Base-by-base conservation (phyloP, 257 asterid species). In the Knoxia roxburghii region DNA sequence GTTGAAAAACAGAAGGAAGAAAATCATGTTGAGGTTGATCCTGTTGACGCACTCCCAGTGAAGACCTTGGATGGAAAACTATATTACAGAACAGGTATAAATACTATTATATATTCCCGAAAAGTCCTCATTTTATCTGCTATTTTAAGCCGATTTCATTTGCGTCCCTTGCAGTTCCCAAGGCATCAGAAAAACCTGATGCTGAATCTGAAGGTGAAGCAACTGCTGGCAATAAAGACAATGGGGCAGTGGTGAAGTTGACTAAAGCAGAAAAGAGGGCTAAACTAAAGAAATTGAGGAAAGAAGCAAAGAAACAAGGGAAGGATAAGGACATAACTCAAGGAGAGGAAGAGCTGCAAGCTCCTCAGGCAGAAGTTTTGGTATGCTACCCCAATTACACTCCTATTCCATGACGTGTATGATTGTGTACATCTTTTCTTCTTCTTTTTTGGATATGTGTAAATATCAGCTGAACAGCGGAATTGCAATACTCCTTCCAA, bases 41-140 rank as follows among this genome's bases (percentile, higher is more conserved):
- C 87, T 9, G 90, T 84, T 50, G 99, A 90, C 80, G 99, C 91
- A 14, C 96, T 88, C 67, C 99, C 99, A 2, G 86, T 90, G 65
- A 90, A 88, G 73, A 83, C 90, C 29, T 61, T 80, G 64, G 95
- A 84, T 61, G 97, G 97, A 30, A 27, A 84, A 62, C 86, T 94
- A 35, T 76, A 75, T 68, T 94, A 87, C 75, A 70, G 80, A 79
- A 81, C 85, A 64, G 93, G 97, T 90, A 68, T 49, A 46, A 18
- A 13, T 29, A 15, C 3, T 41, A n/a, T 62, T 26, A 56, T 46
- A 30, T 61, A 41, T 24, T 58, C 37, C 3, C 43, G 24, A 64
- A 58, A 24, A 24, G 55, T 58, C 26, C 24, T 11, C 13, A 26
- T 62, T 18, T 27, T 51, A 51, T 9, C 48, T 29, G 54, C 48